Evolutionary conservation across 345 rosid species (phyloP).

Genomic region (Syzygium aromaticum): DNA sequence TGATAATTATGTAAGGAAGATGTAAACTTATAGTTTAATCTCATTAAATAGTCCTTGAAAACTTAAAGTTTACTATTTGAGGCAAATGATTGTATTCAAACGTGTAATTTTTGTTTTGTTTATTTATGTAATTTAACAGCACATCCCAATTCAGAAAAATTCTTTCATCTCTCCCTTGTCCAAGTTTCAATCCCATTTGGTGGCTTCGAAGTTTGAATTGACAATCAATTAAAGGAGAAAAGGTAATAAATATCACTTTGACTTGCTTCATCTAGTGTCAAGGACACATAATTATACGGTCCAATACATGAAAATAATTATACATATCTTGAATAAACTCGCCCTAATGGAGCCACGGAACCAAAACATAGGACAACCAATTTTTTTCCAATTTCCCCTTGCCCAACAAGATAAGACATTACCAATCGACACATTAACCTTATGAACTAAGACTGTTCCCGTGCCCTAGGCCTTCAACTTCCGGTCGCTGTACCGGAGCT

Average conservation of each 20-base stretch:
- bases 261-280: background rate
- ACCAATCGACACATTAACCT: background rate
- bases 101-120: background rate
- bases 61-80: background rate
- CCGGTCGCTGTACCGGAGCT: constrained; percentile 9
- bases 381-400: background rate
- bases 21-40: background rate
- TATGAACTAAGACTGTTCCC: background rate
- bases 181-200: too few relatives aligned
- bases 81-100: background rate
- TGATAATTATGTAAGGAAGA: background rate
- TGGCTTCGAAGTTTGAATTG: too few relatives aligned
- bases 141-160: background rate
- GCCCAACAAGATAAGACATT: background rate
- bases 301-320: background rate
- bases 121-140: background rate
- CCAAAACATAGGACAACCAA: background rate
- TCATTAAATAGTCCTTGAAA: background rate
- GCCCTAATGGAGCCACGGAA: background rate
- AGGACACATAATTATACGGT: background rate
- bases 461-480: constrained; percentile 1
- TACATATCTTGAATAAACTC: background rate
- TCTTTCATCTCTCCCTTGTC: too few relatives aligned
- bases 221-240: background rate
- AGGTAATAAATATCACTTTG: background rate